Evolutionary conservation across 2,329 filamentous ascomycete genomes (phyloP).

Genomic region (Botrytis galanthina): DNA sequence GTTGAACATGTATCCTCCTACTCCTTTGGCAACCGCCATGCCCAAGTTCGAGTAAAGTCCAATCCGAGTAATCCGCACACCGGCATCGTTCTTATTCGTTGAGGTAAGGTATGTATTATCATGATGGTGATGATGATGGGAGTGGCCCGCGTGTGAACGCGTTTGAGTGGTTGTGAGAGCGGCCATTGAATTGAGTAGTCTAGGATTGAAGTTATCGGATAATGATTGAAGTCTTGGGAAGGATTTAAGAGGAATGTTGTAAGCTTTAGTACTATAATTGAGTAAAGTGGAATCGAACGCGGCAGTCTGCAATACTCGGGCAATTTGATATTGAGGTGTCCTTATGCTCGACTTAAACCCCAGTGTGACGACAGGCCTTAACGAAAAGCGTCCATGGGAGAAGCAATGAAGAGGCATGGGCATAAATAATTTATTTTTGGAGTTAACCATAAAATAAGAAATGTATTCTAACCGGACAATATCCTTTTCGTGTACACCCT

Average conservation of each 20-base stretch:
- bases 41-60: constrained; percentile 84
- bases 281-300: constrained; percentile 29
- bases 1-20: constrained; percentile 91
- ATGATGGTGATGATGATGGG: constrained; percentile 72
- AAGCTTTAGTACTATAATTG: constrained; percentile 27
- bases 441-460: background rate
- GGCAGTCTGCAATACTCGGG: constrained; percentile 35
- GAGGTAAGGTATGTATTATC: constrained; percentile 83
- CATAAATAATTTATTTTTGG: constrained; percentile 26
- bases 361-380: constrained; percentile 32
- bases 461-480: constrained; percentile 4
- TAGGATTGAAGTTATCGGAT: constrained; percentile 27
- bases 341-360: constrained; percentile 34
- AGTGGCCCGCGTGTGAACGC: constrained; percentile 50
- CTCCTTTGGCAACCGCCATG: constrained; percentile 91
- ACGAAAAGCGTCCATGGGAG: constrained; percentile 32
- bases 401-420: constrained; percentile 32
- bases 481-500: constrained; percentile 1
- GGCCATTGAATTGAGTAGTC: constrained; percentile 34
- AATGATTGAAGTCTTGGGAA: constrained; percentile 33
- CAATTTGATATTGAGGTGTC: constrained; percentile 38
- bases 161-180: constrained; percentile 37
- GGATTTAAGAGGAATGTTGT: constrained; percentile 25
- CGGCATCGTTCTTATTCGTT: constrained; percentile 83
- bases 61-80: constrained; percentile 88